Base-by-base conservation (phyloP, 768 basidiomycete genomes). In the Mrakia frigida region DNA sequence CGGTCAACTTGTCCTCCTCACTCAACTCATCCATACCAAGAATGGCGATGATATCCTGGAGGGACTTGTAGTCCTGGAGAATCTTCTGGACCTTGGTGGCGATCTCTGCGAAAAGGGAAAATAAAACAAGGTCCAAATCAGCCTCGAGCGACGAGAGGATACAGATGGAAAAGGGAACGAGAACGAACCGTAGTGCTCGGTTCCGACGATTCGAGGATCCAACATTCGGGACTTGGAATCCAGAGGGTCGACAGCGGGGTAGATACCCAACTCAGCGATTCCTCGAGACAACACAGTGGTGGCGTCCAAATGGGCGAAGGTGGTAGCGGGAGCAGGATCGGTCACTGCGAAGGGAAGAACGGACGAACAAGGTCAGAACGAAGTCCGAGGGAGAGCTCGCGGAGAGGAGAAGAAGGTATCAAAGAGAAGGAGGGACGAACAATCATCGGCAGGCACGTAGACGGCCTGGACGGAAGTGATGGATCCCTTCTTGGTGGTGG, bases 11-110 rank as follows among this genome's bases (percentile, higher is more conserved):
- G 87, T 99, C 97, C 87, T 98, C 97, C 84, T 99, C 97, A 25
- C 96, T 98, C 88, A 99, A 90, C 85, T 99, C 97, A 84, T 99
- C 97, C 97, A 99, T 99, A 88, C 97, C 97, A 82, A 99, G 77
- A 78, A 78, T 78, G 77, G 77, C 77, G 74, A 78, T 78, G 77
- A 78, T 78, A 56, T 78, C 77, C 73, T 78, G 77, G 73, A 78
- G 82, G 73, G 84, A 84, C 83, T 85, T 85, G 85, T 86, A 85
- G 77, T 83, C 82, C 80, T 84, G 84, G 79, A 84, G 81, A 82
- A 97, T 95, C 88, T 97, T 96, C 87, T 95, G 94, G 77, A 94
- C 93, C 70, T 93, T 92, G 77, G 95, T 97, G 77, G 97, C 97
- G 81, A 96, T 90, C 56, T 94, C 89, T 85, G 77, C 93, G 93